phyloP scores from a whole-genome alignment of 2,329 filamentous ascomycete genomes.

The Mycosphaerella sp. region DNA sequence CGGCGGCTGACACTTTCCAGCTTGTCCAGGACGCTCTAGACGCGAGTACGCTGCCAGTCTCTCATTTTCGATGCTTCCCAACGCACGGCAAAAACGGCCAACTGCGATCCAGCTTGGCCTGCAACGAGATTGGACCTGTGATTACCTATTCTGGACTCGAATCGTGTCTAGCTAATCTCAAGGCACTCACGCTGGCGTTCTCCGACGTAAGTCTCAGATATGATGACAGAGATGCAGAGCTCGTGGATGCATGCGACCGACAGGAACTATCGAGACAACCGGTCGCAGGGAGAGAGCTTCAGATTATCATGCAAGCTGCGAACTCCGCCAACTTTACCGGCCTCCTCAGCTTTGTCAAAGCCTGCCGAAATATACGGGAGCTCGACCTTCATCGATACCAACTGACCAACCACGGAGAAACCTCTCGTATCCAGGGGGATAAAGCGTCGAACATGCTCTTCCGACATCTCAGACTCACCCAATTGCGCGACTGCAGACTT shows the following conservation, averaged over 20 bases:
- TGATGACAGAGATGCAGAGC: conserved; percentile 2
- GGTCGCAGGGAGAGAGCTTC: neutral
- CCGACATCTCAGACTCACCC: neutral
- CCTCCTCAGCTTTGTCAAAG: conserved; percentile 3
- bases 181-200: conserved; percentile 1
- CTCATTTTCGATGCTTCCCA: neutral
- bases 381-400: conserved; percentile 3
- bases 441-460: conserved; percentile 5
- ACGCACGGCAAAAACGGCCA: conserved; percentile 1
- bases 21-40: conserved; percentile 5
- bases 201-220: conserved; percentile 1
- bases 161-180: conserved; percentile 1
- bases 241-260: conserved; percentile 1
- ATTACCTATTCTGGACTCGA: conserved; percentile 3
- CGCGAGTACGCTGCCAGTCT: neutral
- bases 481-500: conserved; percentile 1
- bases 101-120: neutral
- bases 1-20: conserved; percentile 5
- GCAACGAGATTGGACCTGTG: conserved; percentile 3
- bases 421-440: neutral
- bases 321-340: conserved; percentile 1
- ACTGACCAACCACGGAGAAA: neutral
- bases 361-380: neutral
- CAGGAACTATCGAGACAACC: conserved; percentile 1
- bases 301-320: neutral